Conservation (phyloP, 441 rosid species). For the Adansonia rubrostipa region DNA sequence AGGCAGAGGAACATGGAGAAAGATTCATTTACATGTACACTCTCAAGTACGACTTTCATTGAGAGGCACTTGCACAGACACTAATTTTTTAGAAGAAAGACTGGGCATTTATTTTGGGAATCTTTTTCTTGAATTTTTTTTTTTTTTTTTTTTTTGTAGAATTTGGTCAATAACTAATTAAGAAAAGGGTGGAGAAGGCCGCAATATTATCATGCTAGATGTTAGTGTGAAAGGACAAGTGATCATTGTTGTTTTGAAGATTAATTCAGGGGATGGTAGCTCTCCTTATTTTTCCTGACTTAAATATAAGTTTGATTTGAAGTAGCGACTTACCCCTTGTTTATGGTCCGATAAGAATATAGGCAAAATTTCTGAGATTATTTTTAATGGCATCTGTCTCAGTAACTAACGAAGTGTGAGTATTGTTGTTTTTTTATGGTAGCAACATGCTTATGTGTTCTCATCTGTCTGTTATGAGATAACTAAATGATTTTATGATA, state of each 20-base stretch:
- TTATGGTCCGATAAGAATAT: neutral
- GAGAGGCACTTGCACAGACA: neutral
- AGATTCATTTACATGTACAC: constrained; percentile 3
- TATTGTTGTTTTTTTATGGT: too few species aligned
- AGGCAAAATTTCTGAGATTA: neutral
- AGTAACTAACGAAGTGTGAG: neutral
- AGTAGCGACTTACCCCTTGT: too few species aligned
- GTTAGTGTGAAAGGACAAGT: neutral
- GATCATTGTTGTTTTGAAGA: neutral
- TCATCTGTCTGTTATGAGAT: too few species aligned
- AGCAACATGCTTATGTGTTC: too few species aligned
- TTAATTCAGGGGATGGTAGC: neutral
- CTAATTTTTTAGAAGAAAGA: neutral
- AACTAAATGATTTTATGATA: too few species aligned
- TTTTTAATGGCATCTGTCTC: neutral
- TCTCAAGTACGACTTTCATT: neutral
- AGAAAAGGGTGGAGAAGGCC: neutral
- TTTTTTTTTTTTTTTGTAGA: neutral
- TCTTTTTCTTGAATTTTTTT: too few species aligned
- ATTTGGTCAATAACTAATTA: neutral
- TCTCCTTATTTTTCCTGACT: too few species aligned
- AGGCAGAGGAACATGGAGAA: neutral
- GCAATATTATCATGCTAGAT: neutral
- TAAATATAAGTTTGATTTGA: neutral
- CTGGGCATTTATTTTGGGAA: neutral